Percentiles rank a stretch among this genome's conserved stretches.
Evolutionary conservation across 768 basidiomycete genomes (phyloP).

Genomic region (Sporobolomyces phaffii): DNA sequence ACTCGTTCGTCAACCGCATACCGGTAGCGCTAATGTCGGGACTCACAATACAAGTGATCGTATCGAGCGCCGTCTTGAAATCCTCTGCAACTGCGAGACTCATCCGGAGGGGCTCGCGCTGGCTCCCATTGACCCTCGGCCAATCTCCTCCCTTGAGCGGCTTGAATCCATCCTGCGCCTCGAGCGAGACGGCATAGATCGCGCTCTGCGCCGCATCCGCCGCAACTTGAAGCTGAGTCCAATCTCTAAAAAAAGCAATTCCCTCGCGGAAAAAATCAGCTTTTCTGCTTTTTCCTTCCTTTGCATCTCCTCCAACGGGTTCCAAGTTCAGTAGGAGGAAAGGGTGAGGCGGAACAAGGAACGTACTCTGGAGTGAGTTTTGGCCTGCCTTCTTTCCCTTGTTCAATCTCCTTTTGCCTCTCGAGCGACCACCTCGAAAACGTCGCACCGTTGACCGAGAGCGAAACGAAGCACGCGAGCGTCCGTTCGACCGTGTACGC

Average conservation of each 20-base stretch:
- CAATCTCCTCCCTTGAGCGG: constrained; percentile 14
- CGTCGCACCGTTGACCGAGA: constrained; percentile 30
- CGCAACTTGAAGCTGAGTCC: constrained; percentile 21
- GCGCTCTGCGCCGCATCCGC: constrained; percentile 22
- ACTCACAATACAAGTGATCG: constrained; percentile 31
- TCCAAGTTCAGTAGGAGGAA: no score
- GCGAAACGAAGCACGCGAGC: constrained; percentile 15
- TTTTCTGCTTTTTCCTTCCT: no score
- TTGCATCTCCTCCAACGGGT: no score
- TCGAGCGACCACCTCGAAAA: constrained; percentile 31
- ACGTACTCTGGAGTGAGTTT: constrained; percentile 17
- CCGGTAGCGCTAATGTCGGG: no score
- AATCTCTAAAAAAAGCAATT: constrained; percentile 13
- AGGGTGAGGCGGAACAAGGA: no score
- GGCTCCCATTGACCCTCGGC: not conserved
- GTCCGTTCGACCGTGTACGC: constrained; percentile 29
- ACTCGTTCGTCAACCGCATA: not conserved
- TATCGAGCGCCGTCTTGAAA: constrained; percentile 36
- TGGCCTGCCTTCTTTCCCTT: constrained; percentile 29
- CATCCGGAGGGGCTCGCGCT: constrained; percentile 10
- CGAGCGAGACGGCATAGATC: constrained; percentile 18
- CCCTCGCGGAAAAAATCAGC: no score
- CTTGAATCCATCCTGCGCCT: constrained; percentile 6
- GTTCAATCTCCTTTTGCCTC: constrained; percentile 19
- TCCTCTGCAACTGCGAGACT: constrained; percentile 27